Conservation (phyloP, 306 rosid genomes). For the Delonix regia region DNA sequence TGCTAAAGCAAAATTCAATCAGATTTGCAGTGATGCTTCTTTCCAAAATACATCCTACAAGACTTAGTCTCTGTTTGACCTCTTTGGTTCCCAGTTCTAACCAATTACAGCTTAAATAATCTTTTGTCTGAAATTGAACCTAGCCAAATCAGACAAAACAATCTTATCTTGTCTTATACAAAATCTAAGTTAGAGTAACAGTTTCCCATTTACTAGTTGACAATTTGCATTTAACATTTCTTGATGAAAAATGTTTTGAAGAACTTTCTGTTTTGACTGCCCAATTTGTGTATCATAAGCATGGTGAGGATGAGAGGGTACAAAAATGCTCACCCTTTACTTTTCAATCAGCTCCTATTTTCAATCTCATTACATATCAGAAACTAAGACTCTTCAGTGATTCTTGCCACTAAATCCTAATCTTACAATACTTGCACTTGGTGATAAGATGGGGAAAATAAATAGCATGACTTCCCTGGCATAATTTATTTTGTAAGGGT, state of each 20-base stretch:
- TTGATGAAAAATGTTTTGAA: background rate
- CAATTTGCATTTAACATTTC: background rate
- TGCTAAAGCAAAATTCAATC: background rate
- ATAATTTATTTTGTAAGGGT: background rate
- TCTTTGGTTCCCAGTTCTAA: background rate
- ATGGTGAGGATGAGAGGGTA: background rate
- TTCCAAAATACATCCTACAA: background rate
- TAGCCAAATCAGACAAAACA: background rate
- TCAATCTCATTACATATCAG: background rate
- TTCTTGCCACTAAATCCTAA: background rate
- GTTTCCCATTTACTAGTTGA: background rate
- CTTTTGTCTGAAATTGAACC: background rate
- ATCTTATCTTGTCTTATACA: background rate
- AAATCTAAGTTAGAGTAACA: too few relatives aligned
- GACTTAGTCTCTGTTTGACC: background rate
- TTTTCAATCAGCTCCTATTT: background rate
- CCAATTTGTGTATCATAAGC: background rate
- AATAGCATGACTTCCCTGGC: background rate
- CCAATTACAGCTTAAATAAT: background rate
- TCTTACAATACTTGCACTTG: background rate
- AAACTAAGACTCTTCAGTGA: background rate
- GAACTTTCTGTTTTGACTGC: background rate
- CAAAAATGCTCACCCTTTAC: background rate
- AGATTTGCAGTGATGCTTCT: background rate
- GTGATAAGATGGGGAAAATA: background rate